Evolutionary conservation across 805 yeast species (phyloP).

Genomic region (Lachancea sp.): DNA sequence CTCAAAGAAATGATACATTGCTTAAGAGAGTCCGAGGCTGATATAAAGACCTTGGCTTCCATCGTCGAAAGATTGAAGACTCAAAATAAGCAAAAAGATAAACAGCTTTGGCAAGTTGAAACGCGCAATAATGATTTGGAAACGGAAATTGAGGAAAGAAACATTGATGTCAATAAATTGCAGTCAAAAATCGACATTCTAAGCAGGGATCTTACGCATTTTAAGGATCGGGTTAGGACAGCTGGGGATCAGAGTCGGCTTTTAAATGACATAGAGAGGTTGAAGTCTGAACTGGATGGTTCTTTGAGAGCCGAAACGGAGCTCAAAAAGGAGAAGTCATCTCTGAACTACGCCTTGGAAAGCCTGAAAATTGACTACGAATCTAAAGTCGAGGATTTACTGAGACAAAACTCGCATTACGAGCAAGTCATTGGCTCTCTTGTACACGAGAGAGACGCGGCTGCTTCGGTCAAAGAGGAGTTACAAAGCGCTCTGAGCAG

Average conservation of each 20-base stretch:
- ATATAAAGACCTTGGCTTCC: constrained; percentile 47
- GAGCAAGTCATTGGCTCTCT: constrained; percentile 37
- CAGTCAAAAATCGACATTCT: constrained; percentile 44
- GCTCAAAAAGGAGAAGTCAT: constrained; percentile 57
- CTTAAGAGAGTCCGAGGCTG: constrained; percentile 45
- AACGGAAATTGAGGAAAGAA: constrained; percentile 49
- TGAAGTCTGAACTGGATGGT: constrained; percentile 47
- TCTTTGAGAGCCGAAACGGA: constrained; percentile 61
- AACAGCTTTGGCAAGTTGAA: constrained; percentile 48
- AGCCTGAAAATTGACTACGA: constrained; percentile 39
- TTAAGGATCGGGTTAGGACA: constrained; percentile 40
- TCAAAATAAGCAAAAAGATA: constrained; percentile 47
- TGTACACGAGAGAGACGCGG: constrained; percentile 40
- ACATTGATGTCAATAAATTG: constrained; percentile 46
- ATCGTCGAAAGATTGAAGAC: constrained; percentile 47
- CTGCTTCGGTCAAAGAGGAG: constrained; percentile 40
- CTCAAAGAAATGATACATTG: constrained; percentile 44
- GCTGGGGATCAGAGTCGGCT: constrained; percentile 41
- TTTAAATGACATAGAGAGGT: constrained; percentile 44
- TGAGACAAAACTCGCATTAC: constrained; percentile 39
- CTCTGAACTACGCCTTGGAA: constrained; percentile 53
- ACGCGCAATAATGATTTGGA: constrained; percentile 46
- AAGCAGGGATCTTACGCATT: constrained; percentile 50
- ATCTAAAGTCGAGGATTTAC: constrained; percentile 34
- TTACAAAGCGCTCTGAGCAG: constrained; percentile 41